phyloP scores from a whole-genome alignment of 1,284 basidiomycete species.

The Ganoderma meredithae region DNA sequence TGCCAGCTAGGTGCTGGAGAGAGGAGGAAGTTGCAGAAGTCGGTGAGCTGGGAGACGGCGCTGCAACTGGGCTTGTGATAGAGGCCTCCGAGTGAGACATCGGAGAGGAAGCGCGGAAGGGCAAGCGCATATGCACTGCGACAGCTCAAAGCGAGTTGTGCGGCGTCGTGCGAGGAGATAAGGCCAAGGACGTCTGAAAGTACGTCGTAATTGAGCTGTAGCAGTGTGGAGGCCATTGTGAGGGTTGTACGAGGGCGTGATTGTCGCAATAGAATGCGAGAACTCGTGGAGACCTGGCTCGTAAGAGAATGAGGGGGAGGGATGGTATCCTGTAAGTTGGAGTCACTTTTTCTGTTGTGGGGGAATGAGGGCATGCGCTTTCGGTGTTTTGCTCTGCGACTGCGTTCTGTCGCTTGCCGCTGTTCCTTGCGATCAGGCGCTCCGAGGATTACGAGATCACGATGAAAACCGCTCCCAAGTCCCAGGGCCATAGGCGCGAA shows the following conservation, averaged over 20 bases:
- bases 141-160: conserved; percentile 28
- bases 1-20: conserved; percentile 29
- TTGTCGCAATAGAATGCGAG: not conserved
- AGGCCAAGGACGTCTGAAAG: conserved; percentile 28
- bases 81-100: conserved; percentile 30
- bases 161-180: conserved; percentile 27
- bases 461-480: conserved; percentile 21
- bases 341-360: conserved; percentile 17
- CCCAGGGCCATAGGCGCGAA: conserved; percentile 9
- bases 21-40: conserved; percentile 32
- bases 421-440: conserved; percentile 13
- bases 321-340: conserved; percentile 10
- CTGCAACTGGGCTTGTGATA: conserved; percentile 31
- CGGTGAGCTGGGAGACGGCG: conserved; percentile 30
- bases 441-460: conserved; percentile 24
- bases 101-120: conserved; percentile 29
- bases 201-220: conserved; percentile 33
- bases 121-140: conserved; percentile 29
- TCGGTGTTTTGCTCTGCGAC: conserved; percentile 19
- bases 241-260: not conserved
- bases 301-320: not conserved
- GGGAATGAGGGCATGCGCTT: conserved; percentile 21
- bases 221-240: conserved; percentile 27
- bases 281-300: not conserved
- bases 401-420: conserved; percentile 30